These are phyloP conservation scores for Neurospora sp. DNA, from an alignment of 2,329 filamentous ascomycete species.

Conservation along the genomic window DNA sequence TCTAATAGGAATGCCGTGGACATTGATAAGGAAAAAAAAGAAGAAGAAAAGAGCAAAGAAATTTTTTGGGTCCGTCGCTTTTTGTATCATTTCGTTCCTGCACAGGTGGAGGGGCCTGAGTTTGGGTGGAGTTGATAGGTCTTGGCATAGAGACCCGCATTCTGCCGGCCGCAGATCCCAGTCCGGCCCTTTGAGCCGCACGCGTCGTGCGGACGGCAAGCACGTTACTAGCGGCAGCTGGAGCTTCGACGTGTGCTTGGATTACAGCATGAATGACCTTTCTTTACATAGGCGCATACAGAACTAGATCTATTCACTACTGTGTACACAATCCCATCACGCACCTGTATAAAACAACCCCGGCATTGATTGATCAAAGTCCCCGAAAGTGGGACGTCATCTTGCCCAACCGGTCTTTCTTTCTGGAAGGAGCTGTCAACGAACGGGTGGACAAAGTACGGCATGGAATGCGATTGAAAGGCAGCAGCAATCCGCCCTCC, in stretches of 20 bases:
- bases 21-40: constrained; percentile 52
- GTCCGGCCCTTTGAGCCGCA: constrained; percentile 3
- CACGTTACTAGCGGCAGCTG: neutral
- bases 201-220: neutral
- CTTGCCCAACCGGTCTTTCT: neutral
- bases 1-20: constrained; percentile 94
- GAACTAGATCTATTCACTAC: neutral
- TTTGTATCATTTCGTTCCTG: neutral
- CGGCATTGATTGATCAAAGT: neutral
- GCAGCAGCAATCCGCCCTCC: neutral
- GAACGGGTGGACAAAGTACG: neutral
- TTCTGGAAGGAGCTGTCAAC: neutral
- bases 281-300: neutral
- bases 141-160: neutral
- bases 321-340: neutral
- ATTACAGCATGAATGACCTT: neutral
- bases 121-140: constrained; percentile 6
- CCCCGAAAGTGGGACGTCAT: neutral
- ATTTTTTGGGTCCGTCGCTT: constrained; percentile 6
- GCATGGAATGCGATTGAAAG: neutral
- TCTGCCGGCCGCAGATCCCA: constrained; percentile 1
- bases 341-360: neutral
- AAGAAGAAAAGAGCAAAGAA: constrained; percentile 20
- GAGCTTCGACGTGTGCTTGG: neutral
- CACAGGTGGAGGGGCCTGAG: neutral